phyloP scores from a whole-genome alignment of 495 filamentous ascomycete genomes.

The Aspergillus coremiiformis region DNA sequence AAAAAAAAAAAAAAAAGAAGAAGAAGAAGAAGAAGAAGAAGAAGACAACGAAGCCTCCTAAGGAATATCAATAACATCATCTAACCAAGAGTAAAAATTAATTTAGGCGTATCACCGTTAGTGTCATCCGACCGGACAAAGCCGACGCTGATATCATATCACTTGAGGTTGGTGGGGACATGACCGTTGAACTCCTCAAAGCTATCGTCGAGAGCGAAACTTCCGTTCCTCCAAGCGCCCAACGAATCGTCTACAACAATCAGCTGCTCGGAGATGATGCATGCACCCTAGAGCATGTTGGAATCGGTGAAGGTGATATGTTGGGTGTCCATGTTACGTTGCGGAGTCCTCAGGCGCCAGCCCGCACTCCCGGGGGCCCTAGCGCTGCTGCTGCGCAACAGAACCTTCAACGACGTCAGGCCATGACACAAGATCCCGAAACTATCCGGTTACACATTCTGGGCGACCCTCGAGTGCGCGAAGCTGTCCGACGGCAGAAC shows the following conservation, averaged over 20 bases:
- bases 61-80: neutral
- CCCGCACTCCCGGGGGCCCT: constrained; percentile 16
- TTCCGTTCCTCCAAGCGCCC: constrained; percentile 38
- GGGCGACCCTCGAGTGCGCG: constrained; percentile 64
- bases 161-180: constrained; percentile 74
- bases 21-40: too few species aligned
- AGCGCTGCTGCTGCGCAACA: constrained; percentile 31
- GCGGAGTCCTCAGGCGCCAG: constrained; percentile 14
- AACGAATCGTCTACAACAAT: constrained; percentile 79
- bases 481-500: constrained; percentile 57
- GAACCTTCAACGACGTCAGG: constrained; percentile 32
- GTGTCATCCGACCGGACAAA: constrained; percentile 64
- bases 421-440: constrained; percentile 61
- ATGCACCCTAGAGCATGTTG: constrained; percentile 73
- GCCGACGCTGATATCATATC: constrained; percentile 73
- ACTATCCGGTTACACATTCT: constrained; percentile 74
- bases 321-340: constrained; percentile 68
- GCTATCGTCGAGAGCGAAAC: constrained; percentile 67
- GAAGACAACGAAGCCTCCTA: too few species aligned
- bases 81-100: neutral
- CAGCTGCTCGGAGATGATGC: constrained; percentile 66
- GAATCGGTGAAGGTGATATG: constrained; percentile 87
- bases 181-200: constrained; percentile 82
- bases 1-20: too few species aligned
- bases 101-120: constrained; percentile 76